A percentile compares a stretch with the other conserved stretches of the same genome.
Evolutionary conservation across 2,329 filamentous ascomycete genomes (phyloP).

Genomic region (Pochonia chlamydosporia): DNA sequence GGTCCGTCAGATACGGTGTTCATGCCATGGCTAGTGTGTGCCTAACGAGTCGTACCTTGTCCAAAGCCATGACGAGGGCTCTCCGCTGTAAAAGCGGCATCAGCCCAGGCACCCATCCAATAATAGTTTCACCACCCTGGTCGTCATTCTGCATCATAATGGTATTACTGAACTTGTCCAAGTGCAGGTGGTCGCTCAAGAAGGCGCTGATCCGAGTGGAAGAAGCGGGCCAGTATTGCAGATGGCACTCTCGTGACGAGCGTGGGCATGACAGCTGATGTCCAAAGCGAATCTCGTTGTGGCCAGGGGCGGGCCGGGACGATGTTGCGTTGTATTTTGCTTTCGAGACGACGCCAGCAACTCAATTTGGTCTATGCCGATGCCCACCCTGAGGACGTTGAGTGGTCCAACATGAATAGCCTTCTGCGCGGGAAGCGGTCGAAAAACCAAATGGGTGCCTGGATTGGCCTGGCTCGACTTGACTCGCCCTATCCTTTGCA

Average conservation of each 20-base stretch:
- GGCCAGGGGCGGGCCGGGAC: background rate
- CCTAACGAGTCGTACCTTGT: no score
- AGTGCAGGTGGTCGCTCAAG: background rate
- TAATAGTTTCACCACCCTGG: slow-evolving; percentile 1
- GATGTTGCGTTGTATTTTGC: background rate
- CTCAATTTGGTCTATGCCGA: background rate
- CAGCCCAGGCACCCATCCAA: slow-evolving; percentile 1
- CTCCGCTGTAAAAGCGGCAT: slow-evolving; percentile 2
- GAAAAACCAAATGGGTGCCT: background rate
- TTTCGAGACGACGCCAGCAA: background rate
- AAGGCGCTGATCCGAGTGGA: background rate
- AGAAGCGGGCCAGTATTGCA: background rate
- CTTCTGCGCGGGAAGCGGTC: background rate
- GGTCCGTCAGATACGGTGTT: no score
- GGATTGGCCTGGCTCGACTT: background rate
- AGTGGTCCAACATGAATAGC: background rate
- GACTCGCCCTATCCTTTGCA: background rate
- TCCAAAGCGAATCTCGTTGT: slow-evolving; percentile 2
- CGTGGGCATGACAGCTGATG: slow-evolving; percentile 5
- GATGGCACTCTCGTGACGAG: slow-evolving; percentile 4
- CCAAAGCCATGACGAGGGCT: no score
- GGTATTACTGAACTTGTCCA: background rate
- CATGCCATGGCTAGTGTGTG: no score
- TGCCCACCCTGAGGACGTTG: background rate
- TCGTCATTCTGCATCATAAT: slow-evolving; percentile 1